Percentiles rank a stretch among this genome's conserved stretches.
Evolutionary conservation across 257 asterid species (phyloP).

Genomic region (Nicotiana tabacum): DNA sequence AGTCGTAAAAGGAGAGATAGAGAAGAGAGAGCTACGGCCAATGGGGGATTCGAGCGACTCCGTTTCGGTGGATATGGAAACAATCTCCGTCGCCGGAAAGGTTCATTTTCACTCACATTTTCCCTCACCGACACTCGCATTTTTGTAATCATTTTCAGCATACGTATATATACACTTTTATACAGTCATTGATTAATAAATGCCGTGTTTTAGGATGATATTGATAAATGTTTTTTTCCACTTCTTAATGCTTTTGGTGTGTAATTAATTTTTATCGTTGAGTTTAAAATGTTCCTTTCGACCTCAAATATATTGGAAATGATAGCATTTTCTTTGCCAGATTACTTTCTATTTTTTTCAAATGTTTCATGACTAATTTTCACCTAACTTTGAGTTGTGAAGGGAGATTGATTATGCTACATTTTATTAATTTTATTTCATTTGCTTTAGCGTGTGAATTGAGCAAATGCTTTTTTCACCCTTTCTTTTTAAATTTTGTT

Average conservation of each 20-base stretch:
- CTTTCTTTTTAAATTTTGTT: neutral
- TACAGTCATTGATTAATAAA: neutral
- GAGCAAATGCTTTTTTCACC: neutral
- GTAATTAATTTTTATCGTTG: neutral
- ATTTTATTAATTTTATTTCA: neutral
- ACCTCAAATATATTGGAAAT: neutral
- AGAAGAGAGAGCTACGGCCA: constrained; percentile 24
- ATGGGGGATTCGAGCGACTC: constrained; percentile 97
- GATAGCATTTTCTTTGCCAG: neutral
- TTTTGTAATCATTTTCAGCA: neutral
- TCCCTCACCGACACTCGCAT: neutral
- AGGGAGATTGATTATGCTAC: neutral
- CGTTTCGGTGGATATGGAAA: constrained; percentile 82
- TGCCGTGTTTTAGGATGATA: neutral
- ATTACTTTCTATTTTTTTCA: neutral
- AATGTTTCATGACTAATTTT: neutral
- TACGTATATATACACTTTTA: neutral
- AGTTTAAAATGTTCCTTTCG: neutral
- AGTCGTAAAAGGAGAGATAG: constrained; percentile 14
- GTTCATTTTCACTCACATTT: constrained; percentile 40
- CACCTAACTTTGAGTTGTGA: neutral
- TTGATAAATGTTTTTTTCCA: neutral
- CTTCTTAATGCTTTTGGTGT: neutral
- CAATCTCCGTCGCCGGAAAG: constrained; percentile 77
- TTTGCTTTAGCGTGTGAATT: neutral